Conservation (phyloP, 116 monocot species). For the Papilionanthe hybrid region DNA sequence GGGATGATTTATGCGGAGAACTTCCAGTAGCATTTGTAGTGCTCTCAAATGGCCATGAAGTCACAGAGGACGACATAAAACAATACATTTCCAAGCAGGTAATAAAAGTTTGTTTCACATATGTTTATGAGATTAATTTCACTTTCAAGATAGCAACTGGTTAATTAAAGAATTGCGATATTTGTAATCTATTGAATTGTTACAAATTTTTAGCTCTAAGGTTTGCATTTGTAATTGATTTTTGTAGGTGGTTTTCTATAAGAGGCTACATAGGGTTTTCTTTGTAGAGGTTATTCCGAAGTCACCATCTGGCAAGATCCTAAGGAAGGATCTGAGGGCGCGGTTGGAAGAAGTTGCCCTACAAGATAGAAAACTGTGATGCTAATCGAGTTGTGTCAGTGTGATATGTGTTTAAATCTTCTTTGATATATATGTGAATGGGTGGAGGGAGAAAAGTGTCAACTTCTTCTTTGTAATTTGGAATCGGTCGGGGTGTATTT, state of each 20-base stretch:
- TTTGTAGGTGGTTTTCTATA: conserved; percentile 81
- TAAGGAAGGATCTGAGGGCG: conserved; percentile 71
- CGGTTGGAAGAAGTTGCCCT: conserved; percentile 15
- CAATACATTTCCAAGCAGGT: conserved; percentile 38
- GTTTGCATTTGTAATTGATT: background rate
- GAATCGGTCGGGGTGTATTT: too few species aligned
- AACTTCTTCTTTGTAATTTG: too few species aligned
- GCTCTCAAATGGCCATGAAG: conserved; percentile 13
- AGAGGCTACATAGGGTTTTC: conserved; percentile 62
- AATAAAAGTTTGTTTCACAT: background rate
- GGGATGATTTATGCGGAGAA: conserved; percentile 32
- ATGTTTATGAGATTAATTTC: too few species aligned
- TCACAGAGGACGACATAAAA: conserved; percentile 39
- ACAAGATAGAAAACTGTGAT: background rate
- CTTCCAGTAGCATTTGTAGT: conserved; percentile 38
- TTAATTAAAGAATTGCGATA: too few species aligned
- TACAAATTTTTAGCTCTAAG: too few species aligned
- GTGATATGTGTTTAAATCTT: too few species aligned
- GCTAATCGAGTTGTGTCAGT: background rate
- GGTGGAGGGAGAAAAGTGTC: too few species aligned
- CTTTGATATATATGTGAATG: too few species aligned
- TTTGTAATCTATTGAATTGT: too few species aligned
- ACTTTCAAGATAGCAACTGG: too few species aligned
- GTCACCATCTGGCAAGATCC: conserved; percentile 76
- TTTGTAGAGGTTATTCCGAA: conserved; percentile 69